A percentile compares a stretch with the other conserved stretches of the same genome.
Evolutionary conservation across 306 rosid species (phyloP).

Genomic region (Heteromeles arbutifolia): DNA sequence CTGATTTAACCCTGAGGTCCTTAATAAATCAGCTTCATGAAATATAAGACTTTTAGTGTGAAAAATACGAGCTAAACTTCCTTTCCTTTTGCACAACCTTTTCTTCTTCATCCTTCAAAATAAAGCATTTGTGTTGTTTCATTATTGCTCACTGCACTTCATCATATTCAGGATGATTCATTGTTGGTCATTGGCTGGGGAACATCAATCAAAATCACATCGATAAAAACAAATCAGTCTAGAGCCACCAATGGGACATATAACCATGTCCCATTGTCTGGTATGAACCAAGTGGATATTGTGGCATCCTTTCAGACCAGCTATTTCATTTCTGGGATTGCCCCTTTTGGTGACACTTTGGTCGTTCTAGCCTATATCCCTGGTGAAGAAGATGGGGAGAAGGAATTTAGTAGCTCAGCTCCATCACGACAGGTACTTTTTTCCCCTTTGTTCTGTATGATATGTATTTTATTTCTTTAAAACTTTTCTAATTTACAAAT

Average conservation of each 20-base stretch:
- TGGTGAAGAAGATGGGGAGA: slow-evolving; percentile 78
- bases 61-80: neutral
- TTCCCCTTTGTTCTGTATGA: slow-evolving; percentile 15
- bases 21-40: neutral
- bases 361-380: slow-evolving; percentile 93
- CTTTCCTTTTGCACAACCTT: neutral
- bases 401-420: slow-evolving; percentile 70
- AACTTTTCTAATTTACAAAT: neutral
- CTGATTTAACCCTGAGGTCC: neutral
- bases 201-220: slow-evolving; percentile 82
- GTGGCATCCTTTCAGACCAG: slow-evolving; percentile 94
- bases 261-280: slow-evolving; percentile 53
- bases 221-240: slow-evolving; percentile 53
- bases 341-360: slow-evolving; percentile 91
- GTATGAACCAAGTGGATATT: slow-evolving; percentile 75
- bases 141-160: slow-evolving; percentile 23
- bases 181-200: slow-evolving; percentile 98
- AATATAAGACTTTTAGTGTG: neutral
- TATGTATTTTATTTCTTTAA: slow-evolving; percentile 3
- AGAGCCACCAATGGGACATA: slow-evolving; percentile 63
- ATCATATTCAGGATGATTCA: slow-evolving; percentile 65
- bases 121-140: neutral
- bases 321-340: slow-evolving; percentile 89
- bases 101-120: neutral
- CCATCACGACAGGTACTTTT: slow-evolving; percentile 69